Percentiles rank a stretch among this genome's conserved stretches.
phyloP scores from a whole-genome alignment of 305 asterid genomes.

The Solanum aculeatissimum region DNA sequence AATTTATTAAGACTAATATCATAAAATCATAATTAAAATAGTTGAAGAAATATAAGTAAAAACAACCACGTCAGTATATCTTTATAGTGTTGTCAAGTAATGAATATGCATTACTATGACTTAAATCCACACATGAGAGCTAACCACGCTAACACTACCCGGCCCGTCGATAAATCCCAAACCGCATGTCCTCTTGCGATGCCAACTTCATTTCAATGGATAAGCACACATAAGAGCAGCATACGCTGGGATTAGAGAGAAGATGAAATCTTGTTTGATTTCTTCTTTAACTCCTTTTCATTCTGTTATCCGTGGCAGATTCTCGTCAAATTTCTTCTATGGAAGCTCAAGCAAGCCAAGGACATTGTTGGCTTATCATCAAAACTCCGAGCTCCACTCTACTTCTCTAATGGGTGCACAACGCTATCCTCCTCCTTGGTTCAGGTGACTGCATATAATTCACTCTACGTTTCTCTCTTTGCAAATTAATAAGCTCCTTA shows the following conservation, averaged over 20 bases:
- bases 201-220: conserved; percentile 37
- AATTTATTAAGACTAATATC: no score
- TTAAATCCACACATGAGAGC: no score
- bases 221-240: conserved; percentile 35
- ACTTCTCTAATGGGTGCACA: conserved; percentile 48
- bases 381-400: conserved; percentile 27
- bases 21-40: no score
- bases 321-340: conserved; percentile 22
- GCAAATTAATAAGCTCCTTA: background rate
- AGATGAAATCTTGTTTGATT: conserved; percentile 59
- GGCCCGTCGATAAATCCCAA: background rate
- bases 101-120: no score
- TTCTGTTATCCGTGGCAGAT: conserved; percentile 58
- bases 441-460: conserved; percentile 41
- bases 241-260: conserved; percentile 30
- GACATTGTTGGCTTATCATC: conserved; percentile 18
- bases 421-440: conserved; percentile 69
- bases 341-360: conserved; percentile 30
- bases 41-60: no score
- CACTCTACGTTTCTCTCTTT: background rate
- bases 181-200: background rate
- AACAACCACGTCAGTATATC: no score
- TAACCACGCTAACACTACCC: background rate
- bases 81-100: no score
- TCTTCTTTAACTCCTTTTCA: conserved; percentile 67